A percentile compares a stretch with the other conserved stretches of the same genome.
Conservation (phyloP, 768 basidiomycete species). For the Pleurotus citrinopileatus region DNA sequence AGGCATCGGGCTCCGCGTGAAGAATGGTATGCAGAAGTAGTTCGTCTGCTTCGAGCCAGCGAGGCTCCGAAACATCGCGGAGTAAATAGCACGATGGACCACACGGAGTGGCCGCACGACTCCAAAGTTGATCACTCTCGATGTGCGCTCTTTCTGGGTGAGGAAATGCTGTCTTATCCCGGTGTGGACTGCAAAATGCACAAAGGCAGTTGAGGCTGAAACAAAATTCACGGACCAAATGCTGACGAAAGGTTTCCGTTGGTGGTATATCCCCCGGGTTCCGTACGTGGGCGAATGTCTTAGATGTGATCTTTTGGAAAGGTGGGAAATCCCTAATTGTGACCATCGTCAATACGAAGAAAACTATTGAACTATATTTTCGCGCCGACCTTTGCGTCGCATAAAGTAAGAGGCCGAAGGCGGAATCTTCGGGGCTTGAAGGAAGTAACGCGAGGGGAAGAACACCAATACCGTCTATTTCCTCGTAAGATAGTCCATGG, state of each 20-base stretch:
- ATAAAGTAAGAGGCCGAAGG: constrained; percentile 39
- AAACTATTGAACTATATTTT: background rate
- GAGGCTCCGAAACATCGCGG: constrained; percentile 19
- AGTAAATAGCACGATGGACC: constrained; percentile 6
- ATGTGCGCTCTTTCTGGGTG: constrained; percentile 4
- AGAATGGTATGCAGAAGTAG: constrained; percentile 33
- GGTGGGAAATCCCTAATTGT: constrained; percentile 44
- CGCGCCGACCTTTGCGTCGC: constrained; percentile 35
- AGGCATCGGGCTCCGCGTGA: constrained; percentile 39
- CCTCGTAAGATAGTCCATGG: constrained; percentile 24
- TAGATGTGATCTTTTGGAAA: constrained; percentile 15
- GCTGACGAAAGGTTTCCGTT: constrained; percentile 29
- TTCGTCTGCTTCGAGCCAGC: constrained; percentile 23
- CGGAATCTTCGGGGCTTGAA: constrained; percentile 15
- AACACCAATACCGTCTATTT: constrained; percentile 35
- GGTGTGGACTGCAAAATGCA: constrained; percentile 37
- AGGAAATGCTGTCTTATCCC: constrained; percentile 13
- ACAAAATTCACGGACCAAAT: constrained; percentile 36
- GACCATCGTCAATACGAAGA: no score
- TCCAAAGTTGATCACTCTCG: constrained; percentile 2
- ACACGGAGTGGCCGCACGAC: background rate
- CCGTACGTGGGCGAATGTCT: constrained; percentile 10
- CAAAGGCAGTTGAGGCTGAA: constrained; percentile 42
- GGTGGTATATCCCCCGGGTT: constrained; percentile 21
- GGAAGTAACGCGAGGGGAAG: constrained; percentile 20